A percentile compares a stretch with the other conserved stretches of the same genome.
These are phyloP conservation scores for Nakaseomyces sp. DNA, from an alignment of 1,139 yeast species.

Conservation along the genomic window DNA sequence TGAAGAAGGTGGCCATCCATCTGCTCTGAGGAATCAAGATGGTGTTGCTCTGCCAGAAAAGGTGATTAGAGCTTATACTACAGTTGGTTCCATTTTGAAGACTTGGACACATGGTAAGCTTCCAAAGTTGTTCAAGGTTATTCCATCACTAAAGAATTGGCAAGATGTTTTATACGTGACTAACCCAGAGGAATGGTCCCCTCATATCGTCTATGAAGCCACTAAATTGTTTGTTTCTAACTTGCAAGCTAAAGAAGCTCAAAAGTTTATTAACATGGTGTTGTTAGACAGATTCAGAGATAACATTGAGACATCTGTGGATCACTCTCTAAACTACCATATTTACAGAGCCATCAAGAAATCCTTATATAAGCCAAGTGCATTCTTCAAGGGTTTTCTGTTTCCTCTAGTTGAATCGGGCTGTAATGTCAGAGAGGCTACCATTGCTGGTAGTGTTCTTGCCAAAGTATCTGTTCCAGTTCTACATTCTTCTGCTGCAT, in stretches of 20 bases:
- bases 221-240: conserved; percentile 89
- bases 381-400: conserved; percentile 91
- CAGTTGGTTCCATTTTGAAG: conserved; percentile 78
- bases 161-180: conserved; percentile 89
- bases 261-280: conserved; percentile 66
- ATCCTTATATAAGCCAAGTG: conserved; percentile 92
- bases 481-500: conserved; percentile 91
- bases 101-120: conserved; percentile 95
- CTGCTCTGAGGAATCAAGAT: conserved; percentile 27
- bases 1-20: conserved; percentile 17
- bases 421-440: conserved; percentile 87
- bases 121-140: conserved; percentile 88
- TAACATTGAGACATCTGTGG: conserved; percentile 69
- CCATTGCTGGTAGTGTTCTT: conserved; percentile 87
- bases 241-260: conserved; percentile 79
- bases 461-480: conserved; percentile 89
- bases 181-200: conserved; percentile 88
- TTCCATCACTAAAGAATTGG: conserved; percentile 92
- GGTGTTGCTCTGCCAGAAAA: conserved; percentile 85
- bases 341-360: conserved; percentile 86
- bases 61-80: conserved; percentile 87
- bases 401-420: conserved; percentile 80
- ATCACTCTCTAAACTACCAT: conserved; percentile 68
- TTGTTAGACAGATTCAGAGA: conserved; percentile 77
- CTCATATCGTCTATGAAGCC: conserved; percentile 94